Evolutionary conservation across 2,329 filamentous ascomycete genomes (phyloP), one percentile per base, ranked within the genome.

Genomic region (Colletotrichum camelliae): DNA sequence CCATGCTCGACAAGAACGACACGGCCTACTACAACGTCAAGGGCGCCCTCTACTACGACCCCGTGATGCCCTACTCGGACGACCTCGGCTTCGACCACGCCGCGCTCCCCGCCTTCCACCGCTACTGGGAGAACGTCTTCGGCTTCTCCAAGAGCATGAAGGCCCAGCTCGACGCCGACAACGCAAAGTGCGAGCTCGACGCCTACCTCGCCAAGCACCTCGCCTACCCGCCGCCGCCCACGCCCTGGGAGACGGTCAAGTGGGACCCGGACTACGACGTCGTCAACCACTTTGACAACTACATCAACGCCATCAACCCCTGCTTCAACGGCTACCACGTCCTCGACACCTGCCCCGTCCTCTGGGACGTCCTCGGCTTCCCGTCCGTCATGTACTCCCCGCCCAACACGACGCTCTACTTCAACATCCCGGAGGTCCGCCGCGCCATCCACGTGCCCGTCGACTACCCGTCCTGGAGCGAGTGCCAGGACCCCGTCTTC

Each of bases 1-100:
- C 94, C 27, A 98, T 99, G 72, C 88, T 98, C 73, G 93, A 96
- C 60, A 95, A 95, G 76, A 99, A 99, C 87, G 93, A 94, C 83
- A 90, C 87, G 5, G 86, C 85, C 12, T 93, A 95, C 84, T 96
- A 91, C 83, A 89, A 96, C 81, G 83, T 96, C 9, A 87, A 90
- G 48, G 93, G 91, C 4, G 88, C 89, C 7, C 88, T 93, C 21
- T 91, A 90, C 24, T 87, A 89, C 18, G 86, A 89, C 66, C 81
- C 81, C 5, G 74, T 89, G 4, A 85, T 88, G 74, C 77, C 82
- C 62, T 80, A 69, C 66, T 61, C 21, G 29, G 71, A 69, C 66
- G 39, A 69, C 39, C 39, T 73, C 18, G 66, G 66, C 16, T 58
- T 73, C 27, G 57, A 58, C 12, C 65, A 86, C 60, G 85, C 91